These are phyloP conservation scores for Lipomyces sp. DNA, from an alignment of 805 yeast genomes.

Conservation along the genomic window DNA sequence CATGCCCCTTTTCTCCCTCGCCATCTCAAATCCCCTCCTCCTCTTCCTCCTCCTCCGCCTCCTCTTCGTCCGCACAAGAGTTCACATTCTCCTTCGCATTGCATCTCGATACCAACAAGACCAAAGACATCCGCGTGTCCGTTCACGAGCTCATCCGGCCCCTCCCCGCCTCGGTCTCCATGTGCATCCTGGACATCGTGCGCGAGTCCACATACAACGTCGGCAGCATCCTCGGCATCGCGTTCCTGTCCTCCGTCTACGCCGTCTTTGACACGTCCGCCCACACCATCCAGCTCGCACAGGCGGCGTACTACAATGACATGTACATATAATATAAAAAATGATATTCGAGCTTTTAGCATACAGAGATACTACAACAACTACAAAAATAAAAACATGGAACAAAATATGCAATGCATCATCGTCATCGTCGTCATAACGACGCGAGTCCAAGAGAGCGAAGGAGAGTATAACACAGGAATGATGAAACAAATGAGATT, in stretches of 20 bases:
- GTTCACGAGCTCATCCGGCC: slow-evolving; percentile 12
- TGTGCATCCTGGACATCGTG: slow-evolving; percentile 22
- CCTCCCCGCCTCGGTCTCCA: background rate
- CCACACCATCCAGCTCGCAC: slow-evolving; percentile 15
- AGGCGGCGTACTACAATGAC: slow-evolving; percentile 14
- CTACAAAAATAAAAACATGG: background rate
- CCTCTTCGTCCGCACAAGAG: too few relatives aligned
- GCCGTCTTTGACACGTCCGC: slow-evolving; percentile 19
- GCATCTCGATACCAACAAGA: background rate
- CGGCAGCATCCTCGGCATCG: slow-evolving; percentile 23
- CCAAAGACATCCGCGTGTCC: slow-evolving; percentile 9
- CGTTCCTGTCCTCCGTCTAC: slow-evolving; percentile 19
- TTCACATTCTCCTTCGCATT: background rate
- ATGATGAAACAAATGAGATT: background rate
- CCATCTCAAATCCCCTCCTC: too few relatives aligned
- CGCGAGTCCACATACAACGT: slow-evolving; percentile 21
- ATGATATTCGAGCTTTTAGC: too few relatives aligned
- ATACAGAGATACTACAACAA: background rate
- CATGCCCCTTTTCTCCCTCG: slow-evolving; percentile 7
- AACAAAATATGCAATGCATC: background rate
- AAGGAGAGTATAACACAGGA: too few relatives aligned
- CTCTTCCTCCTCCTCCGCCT: too few relatives aligned
- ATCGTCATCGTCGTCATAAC: too few relatives aligned
- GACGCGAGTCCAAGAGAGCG: too few relatives aligned
- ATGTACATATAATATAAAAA: slow-evolving; percentile 1